A percentile compares a stretch with the other conserved stretches of the same genome.
These are phyloP conservation scores for Papiliotrema laurentii DNA, from an alignment of 1,284 basidiomycete species.

Conservation along the genomic window DNA sequence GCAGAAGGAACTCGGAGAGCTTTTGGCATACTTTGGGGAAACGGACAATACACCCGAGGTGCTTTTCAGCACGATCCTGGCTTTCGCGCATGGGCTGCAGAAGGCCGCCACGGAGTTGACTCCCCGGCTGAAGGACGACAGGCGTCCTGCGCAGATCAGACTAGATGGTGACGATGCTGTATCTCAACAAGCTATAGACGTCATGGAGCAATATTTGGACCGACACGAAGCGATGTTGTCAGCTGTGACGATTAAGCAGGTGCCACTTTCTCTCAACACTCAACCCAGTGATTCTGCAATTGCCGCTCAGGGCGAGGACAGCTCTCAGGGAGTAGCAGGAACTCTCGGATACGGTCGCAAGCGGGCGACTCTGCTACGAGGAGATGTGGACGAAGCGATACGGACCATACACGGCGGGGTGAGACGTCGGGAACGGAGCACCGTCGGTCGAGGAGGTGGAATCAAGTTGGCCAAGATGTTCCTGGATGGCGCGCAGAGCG, in stretches of 20 bases:
- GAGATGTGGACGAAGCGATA: conserved; percentile 74
- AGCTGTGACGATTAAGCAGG: conserved; percentile 3
- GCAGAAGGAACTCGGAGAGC: conserved; percentile 57
- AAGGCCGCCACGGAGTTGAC: conserved; percentile 70
- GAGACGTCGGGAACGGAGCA: conserved; percentile 58
- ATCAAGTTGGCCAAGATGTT: conserved; percentile 66
- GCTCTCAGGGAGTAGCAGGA: too few species aligned
- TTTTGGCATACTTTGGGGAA: conserved; percentile 65
- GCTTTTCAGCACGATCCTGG: conserved; percentile 66
- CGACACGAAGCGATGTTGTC: conserved; percentile 2
- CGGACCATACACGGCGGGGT: conserved; percentile 67
- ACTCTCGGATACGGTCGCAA: neutral
- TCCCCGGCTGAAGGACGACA: conserved; percentile 13
- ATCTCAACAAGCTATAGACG: neutral
- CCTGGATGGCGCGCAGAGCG: conserved; percentile 55
- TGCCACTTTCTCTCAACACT: neutral
- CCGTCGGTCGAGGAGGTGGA: conserved; percentile 11
- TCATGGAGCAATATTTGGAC: conserved; percentile 1
- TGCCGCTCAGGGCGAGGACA: neutral
- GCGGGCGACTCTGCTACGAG: conserved; percentile 60
- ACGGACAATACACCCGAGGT: conserved; percentile 66
- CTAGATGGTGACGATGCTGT: neutral
- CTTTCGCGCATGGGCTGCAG: conserved; percentile 69
- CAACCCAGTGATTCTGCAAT: neutral
- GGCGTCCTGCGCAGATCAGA: neutral